Evolutionary conservation across 2,329 filamentous ascomycete genomes (phyloP).

Genomic region (Stemphylium vesicarium): DNA sequence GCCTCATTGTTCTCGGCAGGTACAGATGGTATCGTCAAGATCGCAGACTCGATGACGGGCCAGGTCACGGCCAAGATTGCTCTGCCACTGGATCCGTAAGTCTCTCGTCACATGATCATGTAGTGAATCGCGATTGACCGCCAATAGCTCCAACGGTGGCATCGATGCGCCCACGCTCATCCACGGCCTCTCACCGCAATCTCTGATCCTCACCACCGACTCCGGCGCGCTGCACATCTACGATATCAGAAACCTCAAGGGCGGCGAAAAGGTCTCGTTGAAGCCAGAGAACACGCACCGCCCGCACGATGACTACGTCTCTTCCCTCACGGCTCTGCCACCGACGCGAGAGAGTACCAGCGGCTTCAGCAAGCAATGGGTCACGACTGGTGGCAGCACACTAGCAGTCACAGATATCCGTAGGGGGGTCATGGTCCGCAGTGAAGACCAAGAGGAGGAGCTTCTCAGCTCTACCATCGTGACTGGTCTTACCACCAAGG

Average conservation of each 20-base stretch:
- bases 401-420: slow-evolving; percentile 88
- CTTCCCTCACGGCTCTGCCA: slow-evolving; percentile 83
- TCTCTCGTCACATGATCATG: neutral
- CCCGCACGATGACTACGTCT: slow-evolving; percentile 92
- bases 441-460: slow-evolving; percentile 95
- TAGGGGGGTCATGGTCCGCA: slow-evolving; percentile 82
- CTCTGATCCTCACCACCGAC: slow-evolving; percentile 87
- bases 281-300: slow-evolving; percentile 77
- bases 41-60: slow-evolving; percentile 64
- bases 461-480: slow-evolving; percentile 82
- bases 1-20: slow-evolving; percentile 67
- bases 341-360: slow-evolving; percentile 81
- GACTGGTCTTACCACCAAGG: slow-evolving; percentile 73
- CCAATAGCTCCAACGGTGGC: slow-evolving; percentile 50
- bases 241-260: slow-evolving; percentile 70
- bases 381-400: slow-evolving; percentile 90
- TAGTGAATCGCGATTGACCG: slow-evolving; percentile 12
- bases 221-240: slow-evolving; percentile 87
- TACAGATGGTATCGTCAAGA: slow-evolving; percentile 69
- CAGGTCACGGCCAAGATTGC: slow-evolving; percentile 81
- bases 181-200: slow-evolving; percentile 84
- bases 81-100: slow-evolving; percentile 64
- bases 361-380: slow-evolving; percentile 92
- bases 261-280: slow-evolving; percentile 52
- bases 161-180: slow-evolving; percentile 80